Percentiles rank a stretch among this genome's conserved stretches.
These are phyloP conservation scores for Acmispon strigosus DNA, from an alignment of 306 rosid genomes.

Conservation along the genomic window DNA sequence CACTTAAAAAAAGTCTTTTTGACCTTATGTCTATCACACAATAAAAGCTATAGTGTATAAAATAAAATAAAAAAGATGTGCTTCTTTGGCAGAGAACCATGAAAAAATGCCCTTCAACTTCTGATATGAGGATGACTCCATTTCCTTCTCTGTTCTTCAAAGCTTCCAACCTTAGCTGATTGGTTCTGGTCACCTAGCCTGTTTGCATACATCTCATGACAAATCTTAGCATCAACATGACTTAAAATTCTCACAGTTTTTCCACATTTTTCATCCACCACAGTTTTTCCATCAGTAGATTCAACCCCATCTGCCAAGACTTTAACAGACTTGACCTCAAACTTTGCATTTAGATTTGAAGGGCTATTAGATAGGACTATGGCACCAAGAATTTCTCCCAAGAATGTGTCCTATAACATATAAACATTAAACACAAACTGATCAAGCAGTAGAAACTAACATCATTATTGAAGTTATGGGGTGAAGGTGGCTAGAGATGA, in stretches of 20 bases:
- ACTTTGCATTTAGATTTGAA: slow-evolving; percentile 29
- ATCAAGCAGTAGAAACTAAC: not conserved
- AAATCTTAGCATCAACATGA: slow-evolving; percentile 33
- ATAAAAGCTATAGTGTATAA: not conserved
- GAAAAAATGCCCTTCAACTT: not conserved
- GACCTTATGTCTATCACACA: slow-evolving; percentile 11
- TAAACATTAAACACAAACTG: not conserved
- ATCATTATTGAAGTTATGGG: not conserved
- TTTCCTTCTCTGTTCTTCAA: slow-evolving; percentile 46
- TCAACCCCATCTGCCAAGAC: slow-evolving; percentile 48
- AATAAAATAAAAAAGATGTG: not conserved
- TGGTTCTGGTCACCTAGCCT: slow-evolving; percentile 49
- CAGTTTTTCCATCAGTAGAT: slow-evolving; percentile 56
- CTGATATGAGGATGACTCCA: slow-evolving; percentile 40
- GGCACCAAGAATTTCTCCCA: slow-evolving; percentile 74
- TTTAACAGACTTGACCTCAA: slow-evolving; percentile 37
- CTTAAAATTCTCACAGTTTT: slow-evolving; percentile 55
- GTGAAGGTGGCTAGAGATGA: not conserved
- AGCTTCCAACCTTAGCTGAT: slow-evolving; percentile 68
- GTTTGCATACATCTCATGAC: slow-evolving; percentile 39
- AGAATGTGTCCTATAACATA: slow-evolving; percentile 57
- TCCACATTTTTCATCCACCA: slow-evolving; percentile 38
- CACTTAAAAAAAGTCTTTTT: slow-evolving; percentile 3
- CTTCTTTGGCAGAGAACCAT: slow-evolving; percentile 12
- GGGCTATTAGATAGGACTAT: slow-evolving; percentile 32